Percentiles rank a stretch among this genome's conserved stretches.
Evolutionary conservation across 768 basidiomycete species (phyloP).

Genomic region (Amanita molliuscula): DNA sequence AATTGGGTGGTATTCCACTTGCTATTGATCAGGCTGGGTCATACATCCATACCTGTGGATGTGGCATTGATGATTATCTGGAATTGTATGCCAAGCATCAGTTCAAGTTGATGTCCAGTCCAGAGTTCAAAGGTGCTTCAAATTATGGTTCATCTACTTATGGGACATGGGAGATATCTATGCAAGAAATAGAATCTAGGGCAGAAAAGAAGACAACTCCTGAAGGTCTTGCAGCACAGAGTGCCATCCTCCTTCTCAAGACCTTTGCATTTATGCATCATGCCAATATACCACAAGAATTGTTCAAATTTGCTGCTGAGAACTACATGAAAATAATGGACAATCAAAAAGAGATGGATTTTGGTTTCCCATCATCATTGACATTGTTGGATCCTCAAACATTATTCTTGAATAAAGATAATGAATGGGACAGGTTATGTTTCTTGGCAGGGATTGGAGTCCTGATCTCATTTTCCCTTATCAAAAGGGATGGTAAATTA

Average conservation of each 20-base stretch:
- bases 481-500: constrained; percentile 4
- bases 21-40: constrained; percentile 11
- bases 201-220: background rate
- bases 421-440: constrained; percentile 7
- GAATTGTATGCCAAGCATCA: background rate
- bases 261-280: background rate
- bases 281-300: constrained; percentile 1
- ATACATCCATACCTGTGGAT: background rate
- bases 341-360: background rate
- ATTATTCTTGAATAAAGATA: background rate
- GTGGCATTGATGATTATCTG: background rate
- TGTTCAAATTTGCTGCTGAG: background rate
- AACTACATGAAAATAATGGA: background rate
- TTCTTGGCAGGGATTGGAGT: constrained; percentile 11
- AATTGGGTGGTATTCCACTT: background rate
- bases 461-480: constrained; percentile 10
- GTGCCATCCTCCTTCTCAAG: background rate
- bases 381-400: background rate
- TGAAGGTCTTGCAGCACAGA: constrained; percentile 1
- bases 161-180: constrained; percentile 3
- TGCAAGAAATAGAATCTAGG: background rate
- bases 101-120: background rate
- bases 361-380: background rate
- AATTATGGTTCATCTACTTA: background rate
- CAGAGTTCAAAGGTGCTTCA: background rate